phyloP scores from a whole-genome alignment of 2,329 filamentous ascomycete genomes.

The Aspergillus cejpii region DNA sequence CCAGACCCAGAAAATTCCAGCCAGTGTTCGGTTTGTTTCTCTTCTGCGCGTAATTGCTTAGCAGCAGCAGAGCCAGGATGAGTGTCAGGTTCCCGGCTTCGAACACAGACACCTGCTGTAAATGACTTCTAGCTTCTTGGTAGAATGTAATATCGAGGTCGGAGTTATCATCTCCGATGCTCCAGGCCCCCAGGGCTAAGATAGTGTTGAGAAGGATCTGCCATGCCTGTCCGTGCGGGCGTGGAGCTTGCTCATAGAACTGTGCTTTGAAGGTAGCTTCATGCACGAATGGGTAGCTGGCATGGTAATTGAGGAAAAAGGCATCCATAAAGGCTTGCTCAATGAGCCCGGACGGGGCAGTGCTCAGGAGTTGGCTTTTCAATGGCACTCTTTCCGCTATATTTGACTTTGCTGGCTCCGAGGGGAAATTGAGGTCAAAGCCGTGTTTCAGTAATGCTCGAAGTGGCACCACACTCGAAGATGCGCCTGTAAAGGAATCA shows the following conservation, averaged over 20 bases:
- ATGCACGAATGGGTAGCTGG: conserved; percentile 44
- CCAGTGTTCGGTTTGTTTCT: conserved; percentile 47
- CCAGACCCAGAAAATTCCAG: conserved; percentile 46
- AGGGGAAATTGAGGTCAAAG: conserved; percentile 35
- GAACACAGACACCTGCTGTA: conserved; percentile 43
- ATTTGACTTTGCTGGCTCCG: conserved; percentile 22
- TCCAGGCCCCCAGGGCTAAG: conserved; percentile 42
- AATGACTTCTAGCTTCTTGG: conserved; percentile 42
- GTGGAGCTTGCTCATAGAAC: conserved; percentile 40
- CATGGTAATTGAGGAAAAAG: conserved; percentile 45
- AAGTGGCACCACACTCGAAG: conserved; percentile 37
- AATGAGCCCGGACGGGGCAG: conserved; percentile 34
- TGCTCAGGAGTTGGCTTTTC: conserved; percentile 35
- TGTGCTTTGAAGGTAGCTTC: conserved; percentile 45
- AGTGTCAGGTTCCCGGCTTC: conserved; percentile 46
- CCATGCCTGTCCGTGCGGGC: conserved; percentile 40
- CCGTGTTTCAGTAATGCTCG: conserved; percentile 36
- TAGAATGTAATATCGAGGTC: conserved; percentile 44
- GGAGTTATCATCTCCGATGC: conserved; percentile 36
- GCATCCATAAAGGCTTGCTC: conserved; percentile 41
- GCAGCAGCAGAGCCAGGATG: conserved; percentile 43
- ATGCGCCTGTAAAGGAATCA: conserved; percentile 24
- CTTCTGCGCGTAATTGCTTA: conserved; percentile 48
- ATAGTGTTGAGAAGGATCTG: conserved; percentile 44
- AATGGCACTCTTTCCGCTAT: conserved; percentile 27